phyloP scores from a whole-genome alignment of 73 alveolate genomes.

The Paramecium primaurelia region DNA sequence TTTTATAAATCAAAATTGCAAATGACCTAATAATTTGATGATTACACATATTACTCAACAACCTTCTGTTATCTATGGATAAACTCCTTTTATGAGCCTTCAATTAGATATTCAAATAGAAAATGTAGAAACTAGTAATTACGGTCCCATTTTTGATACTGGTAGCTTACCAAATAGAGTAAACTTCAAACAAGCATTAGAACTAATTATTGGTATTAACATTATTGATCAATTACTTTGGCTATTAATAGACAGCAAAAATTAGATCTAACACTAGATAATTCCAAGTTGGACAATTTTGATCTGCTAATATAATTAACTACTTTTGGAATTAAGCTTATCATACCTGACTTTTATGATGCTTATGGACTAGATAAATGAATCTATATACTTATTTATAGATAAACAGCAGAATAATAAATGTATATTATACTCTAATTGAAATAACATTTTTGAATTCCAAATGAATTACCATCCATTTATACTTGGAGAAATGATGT shows the following conservation, averaged over 20 bases:
- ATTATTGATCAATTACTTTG: background rate
- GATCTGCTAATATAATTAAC: constrained; percentile 1
- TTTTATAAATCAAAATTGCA: background rate
- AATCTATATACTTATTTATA: background rate
- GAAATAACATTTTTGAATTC: no score
- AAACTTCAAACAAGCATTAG: background rate
- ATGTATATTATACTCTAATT: background rate
- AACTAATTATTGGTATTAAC: background rate
- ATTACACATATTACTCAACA: background rate
- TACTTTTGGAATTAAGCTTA: background rate
- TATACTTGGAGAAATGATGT: background rate
- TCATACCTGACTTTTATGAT: background rate
- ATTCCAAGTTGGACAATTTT: background rate
- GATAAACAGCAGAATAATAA: background rate
- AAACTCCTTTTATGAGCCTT: background rate
- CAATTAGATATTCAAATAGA: background rate
- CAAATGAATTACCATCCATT: no score
- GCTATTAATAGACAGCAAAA: background rate
- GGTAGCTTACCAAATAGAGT: constrained; percentile 24
- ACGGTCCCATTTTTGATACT: background rate
- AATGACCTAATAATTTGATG: background rate
- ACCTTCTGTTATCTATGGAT: background rate
- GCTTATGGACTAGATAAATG: constrained; percentile 31
- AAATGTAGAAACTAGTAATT: background rate
- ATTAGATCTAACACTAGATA: background rate